Evolutionary conservation across 2,329 filamentous ascomycete species (phyloP).

Genomic region (Hypoxylon sp.): DNA sequence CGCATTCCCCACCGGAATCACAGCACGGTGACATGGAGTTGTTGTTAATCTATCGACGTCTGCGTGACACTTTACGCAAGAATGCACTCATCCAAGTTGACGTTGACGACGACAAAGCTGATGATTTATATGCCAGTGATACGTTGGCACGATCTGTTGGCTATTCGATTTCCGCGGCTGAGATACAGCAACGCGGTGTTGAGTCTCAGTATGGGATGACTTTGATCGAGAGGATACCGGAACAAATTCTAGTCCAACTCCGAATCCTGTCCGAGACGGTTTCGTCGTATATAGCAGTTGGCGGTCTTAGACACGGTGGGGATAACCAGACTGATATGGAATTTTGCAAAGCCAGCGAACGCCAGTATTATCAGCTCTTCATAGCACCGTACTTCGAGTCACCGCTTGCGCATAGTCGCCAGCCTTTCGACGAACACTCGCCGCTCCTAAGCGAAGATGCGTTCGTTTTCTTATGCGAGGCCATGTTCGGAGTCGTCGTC

Average conservation of each 20-base stretch:
- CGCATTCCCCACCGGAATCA: constrained; percentile 51
- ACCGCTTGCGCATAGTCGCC: constrained; percentile 55
- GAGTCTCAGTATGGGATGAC: constrained; percentile 79
- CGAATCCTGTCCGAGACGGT: constrained; percentile 90
- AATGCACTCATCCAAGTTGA: constrained; percentile 60
- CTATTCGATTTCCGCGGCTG: constrained; percentile 86
- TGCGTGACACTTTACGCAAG: constrained; percentile 68
- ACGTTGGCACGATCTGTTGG: constrained; percentile 76
- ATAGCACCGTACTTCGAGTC: constrained; percentile 65
- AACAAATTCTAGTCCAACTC: constrained; percentile 85
- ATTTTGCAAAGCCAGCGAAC: constrained; percentile 74
- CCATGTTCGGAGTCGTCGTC: constrained; percentile 75
- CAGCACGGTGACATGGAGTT: constrained; percentile 63
- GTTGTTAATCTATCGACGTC: constrained; percentile 69
- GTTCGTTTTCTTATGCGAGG: constrained; percentile 85
- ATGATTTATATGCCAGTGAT: constrained; percentile 67
- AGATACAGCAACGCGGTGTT: constrained; percentile 91
- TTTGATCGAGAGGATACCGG: constrained; percentile 84
- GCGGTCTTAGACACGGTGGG: constrained; percentile 71
- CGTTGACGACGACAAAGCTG: constrained; percentile 49
- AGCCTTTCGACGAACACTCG: constrained; percentile 60
- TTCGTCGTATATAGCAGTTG: constrained; percentile 83
- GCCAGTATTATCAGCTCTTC: constrained; percentile 82
- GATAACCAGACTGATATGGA: constrained; percentile 74
- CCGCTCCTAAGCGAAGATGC: constrained; percentile 76